Evolutionary conservation across 257 asterid genomes (phyloP).

Genomic region (Plectranthus barbatus): DNA sequence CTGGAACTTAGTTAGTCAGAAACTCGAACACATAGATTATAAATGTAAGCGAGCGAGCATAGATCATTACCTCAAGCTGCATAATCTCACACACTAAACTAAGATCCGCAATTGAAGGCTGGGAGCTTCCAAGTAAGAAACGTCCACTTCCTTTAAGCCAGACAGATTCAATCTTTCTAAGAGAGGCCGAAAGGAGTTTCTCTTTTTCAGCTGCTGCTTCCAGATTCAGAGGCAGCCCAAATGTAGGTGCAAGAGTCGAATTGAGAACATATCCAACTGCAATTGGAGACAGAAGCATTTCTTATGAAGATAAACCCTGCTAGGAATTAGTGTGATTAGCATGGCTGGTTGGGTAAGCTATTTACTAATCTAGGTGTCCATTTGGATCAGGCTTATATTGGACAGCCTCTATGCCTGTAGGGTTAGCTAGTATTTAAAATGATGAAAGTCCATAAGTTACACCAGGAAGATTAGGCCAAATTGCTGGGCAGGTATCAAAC

Average conservation of each 20-base stretch:
- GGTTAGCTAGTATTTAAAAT: not conserved
- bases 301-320: not conserved
- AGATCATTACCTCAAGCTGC: constrained; percentile 71
- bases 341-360: not conserved
- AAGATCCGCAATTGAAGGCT: constrained; percentile 90
- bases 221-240: constrained; percentile 58
- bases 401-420: not conserved
- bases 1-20: not conserved
- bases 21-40: not conserved
- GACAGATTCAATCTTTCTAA: constrained; percentile 46
- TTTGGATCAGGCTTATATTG: not conserved
- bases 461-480: not conserved
- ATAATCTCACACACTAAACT: constrained; percentile 79
- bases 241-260: constrained; percentile 49
- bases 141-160: constrained; percentile 74
- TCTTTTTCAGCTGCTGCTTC: constrained; percentile 61
- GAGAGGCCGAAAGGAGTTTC: constrained; percentile 54
- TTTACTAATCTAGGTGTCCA: not conserved
- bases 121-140: constrained; percentile 64
- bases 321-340: not conserved
- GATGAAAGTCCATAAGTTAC: not conserved
- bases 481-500: not conserved
- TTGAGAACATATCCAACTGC: constrained; percentile 49
- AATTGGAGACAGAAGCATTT: constrained; percentile 18
- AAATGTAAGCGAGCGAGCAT: not conserved